Evolutionary conservation across 768 basidiomycete species (phyloP), one percentile per base, ranked within the genome.

Genomic region (Dendrothele bispora): DNA sequence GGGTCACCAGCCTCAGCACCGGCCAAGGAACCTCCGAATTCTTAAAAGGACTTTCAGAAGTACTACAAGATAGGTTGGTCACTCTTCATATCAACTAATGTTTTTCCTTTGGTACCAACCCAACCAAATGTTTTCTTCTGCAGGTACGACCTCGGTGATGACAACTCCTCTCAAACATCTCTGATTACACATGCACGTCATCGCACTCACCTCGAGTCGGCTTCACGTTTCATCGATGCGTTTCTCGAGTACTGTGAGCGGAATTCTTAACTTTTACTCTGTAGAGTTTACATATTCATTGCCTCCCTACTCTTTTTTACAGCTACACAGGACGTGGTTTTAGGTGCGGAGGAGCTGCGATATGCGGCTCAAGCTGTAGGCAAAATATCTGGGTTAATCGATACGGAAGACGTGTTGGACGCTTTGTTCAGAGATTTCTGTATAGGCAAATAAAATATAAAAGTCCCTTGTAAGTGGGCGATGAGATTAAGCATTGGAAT

Each of bases 361-460:
- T 91, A 93, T 60, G 93, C 91, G 2, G 84, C 86, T 0, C 78
- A 80, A 49, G 84, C 90, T 4, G 78, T 95, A n/a, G 92, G 90
- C 1, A 81, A 82, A 49, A 82, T 95, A n/a, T 83, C 86, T 2
- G 92, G 93, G 4, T 60, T 77, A 7, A 84, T 95, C 46, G 85
- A 84, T 38, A 81, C 85, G 11, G 93, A 95, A 57, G 91, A 95
- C 50, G 73, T 95, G 7, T 64, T 95, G 18, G 91, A 92, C 49
- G 79, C 79, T 17, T 77, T 95, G 21, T 95, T 95, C 60, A 73
- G 76, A 27, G 86, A 89, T 42, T 95, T 95, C 64, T 95, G 93
- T 60, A 90, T 95, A 43, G 92, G 92, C 29, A 91, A 94, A 69
- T 91, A 55, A 67, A 7, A 53, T 24, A n/a, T n/a, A n/a, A n/a